A percentile compares a stretch with the other conserved stretches of the same genome.
phyloP scores from a whole-genome alignment of 192 early-diverging fungal genomes.

The Glomus cerebriforme region DNA sequence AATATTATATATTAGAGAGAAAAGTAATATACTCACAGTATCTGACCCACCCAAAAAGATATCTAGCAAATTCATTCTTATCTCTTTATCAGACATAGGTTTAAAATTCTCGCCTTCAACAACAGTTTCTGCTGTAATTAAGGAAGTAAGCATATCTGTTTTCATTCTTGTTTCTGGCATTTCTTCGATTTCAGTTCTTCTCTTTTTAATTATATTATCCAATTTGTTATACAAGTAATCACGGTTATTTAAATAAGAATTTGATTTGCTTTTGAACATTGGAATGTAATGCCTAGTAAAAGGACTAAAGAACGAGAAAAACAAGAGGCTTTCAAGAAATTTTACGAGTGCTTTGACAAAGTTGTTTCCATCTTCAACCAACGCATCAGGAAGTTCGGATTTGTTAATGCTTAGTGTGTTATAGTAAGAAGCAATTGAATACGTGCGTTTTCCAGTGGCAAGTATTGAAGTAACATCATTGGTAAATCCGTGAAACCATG shows the following conservation, averaged over 20 bases:
- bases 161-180: not conserved
- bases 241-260: not conserved
- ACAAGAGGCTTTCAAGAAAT: not conserved
- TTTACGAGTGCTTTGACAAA: not conserved
- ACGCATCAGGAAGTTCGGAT: not conserved
- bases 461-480: not conserved
- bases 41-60: not conserved
- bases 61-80: slow-evolving; percentile 10
- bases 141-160: not conserved
- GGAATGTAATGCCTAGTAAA: not conserved
- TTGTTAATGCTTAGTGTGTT: not conserved
- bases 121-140: slow-evolving; percentile 18
- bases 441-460: not conserved
- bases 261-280: not conserved
- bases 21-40: slow-evolving; percentile 14
- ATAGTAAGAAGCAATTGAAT: slow-evolving; percentile 1
- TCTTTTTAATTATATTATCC: slow-evolving; percentile 8
- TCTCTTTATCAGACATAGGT: slow-evolving; percentile 25
- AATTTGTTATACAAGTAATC: not conserved
- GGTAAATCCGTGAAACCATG: not conserved
- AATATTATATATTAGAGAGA: not conserved
- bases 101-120: not conserved
- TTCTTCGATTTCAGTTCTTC: slow-evolving; percentile 1
- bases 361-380: not conserved
- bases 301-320: not conserved